Evolutionary conservation across 2,329 filamentous ascomycete genomes (phyloP).

Genomic region (Pseudogymnoascus sp.): DNA sequence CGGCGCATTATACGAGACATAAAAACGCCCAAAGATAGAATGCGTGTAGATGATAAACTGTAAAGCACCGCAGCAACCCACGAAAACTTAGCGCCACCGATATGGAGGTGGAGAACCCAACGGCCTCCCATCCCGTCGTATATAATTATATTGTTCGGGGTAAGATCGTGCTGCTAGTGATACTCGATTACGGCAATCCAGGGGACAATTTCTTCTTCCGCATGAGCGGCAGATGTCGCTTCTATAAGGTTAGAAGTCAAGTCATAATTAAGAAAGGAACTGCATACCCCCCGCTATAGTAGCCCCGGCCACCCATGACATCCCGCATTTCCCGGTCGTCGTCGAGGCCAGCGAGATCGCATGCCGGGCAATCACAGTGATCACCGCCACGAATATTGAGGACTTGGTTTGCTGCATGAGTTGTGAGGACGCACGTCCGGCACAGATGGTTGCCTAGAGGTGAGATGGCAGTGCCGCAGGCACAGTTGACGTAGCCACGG

Average conservation of each 20-base stretch:
- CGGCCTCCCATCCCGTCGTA: neutral
- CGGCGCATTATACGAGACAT: slow-evolving; percentile 3
- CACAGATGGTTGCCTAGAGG: slow-evolving; percentile 4
- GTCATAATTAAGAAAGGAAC: neutral
- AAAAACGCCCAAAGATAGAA: neutral
- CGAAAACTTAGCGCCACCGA: neutral
- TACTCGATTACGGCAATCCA: slow-evolving; percentile 3
- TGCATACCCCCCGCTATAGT: neutral
- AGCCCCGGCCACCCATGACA: neutral
- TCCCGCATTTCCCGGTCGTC: neutral
- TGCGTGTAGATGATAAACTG: neutral
- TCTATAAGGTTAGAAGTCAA: neutral
- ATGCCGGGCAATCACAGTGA: slow-evolving; percentile 6
- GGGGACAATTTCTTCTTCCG: neutral
- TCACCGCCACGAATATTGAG: slow-evolving; percentile 6
- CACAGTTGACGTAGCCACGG: slow-evolving; percentile 2
- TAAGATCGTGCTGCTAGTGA: neutral
- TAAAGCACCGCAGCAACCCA: neutral
- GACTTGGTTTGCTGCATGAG: slow-evolving; percentile 7
- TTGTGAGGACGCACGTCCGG: slow-evolving; percentile 6
- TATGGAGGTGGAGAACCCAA: neutral
- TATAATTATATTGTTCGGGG: slow-evolving; percentile 1
- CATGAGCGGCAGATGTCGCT: slow-evolving; percentile 6
- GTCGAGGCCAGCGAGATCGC: neutral
- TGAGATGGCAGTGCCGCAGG: neutral